These are phyloP conservation scores for Candida quercuum DNA, from an alignment of 805 yeast genomes.

Conservation along the genomic window DNA sequence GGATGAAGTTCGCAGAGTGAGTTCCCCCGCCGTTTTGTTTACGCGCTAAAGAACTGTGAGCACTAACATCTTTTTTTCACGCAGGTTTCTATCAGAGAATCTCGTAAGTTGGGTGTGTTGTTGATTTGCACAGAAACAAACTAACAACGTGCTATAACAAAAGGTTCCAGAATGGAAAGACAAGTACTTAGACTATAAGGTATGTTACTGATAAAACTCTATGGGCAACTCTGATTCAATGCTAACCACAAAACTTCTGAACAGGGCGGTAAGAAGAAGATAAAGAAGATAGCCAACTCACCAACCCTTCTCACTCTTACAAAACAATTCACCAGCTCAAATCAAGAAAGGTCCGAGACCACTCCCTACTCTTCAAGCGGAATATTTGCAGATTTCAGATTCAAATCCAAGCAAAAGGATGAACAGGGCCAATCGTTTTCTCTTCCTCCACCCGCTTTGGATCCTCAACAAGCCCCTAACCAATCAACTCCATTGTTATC, in stretches of 20 bases:
- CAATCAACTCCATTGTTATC: background rate
- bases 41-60: too few relatives aligned
- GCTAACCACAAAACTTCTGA: constrained; percentile 7
- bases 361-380: background rate
- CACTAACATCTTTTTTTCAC: too few relatives aligned
- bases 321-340: constrained; percentile 2
- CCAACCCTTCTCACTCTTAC: constrained; percentile 7
- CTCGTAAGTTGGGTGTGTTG: too few relatives aligned
- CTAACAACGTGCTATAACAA: constrained; percentile 2
- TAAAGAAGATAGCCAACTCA: constrained; percentile 19
- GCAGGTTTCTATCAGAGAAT: constrained; percentile 4
- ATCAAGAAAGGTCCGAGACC: background rate
- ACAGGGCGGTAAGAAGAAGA: constrained; percentile 28
- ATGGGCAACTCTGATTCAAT: background rate
- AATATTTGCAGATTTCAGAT: constrained; percentile 1
- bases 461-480: background rate
- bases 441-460: constrained; percentile 1
- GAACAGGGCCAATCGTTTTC: background rate
- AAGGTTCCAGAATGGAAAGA: constrained; percentile 83
- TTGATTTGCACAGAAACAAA: too few relatives aligned
- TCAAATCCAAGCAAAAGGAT: constrained; percentile 1
- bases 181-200: constrained; percentile 68
- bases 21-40: too few relatives aligned
- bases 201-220: constrained; percentile 20
- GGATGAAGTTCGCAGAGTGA: constrained; percentile 20